Evolutionary conservation across 805 yeast species (phyloP), one percentile per base, ranked within the genome.

Genomic region (Pichia rugopelliculosa): DNA sequence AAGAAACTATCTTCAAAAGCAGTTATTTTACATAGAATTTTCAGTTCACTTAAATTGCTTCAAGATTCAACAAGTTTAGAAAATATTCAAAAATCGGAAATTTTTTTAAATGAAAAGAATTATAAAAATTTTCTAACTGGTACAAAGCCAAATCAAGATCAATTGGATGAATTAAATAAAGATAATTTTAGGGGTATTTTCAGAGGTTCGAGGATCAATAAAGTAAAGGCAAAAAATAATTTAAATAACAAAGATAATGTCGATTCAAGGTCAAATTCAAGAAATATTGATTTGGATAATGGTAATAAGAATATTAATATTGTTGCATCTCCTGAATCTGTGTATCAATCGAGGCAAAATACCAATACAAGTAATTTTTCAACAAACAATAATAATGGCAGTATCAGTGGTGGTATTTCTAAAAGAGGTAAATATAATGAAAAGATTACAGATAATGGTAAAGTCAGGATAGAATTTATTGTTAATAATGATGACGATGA

Each of bases 1-100:
- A 77, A 82, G 56, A 77, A 76, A 51, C 64, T 87, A 21, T 81
- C 90, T 0, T 73, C 85, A 20, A 87, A 87, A 63, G 95, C 96
- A 1, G 72, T 79, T 48, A 76, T 84, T 26, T 67, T 88, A 46
- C 96, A 88, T 61, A 70, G 95, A 37, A 83, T 87, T 47, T 86
- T 84, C 59, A 80, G 86, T 56, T 82, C 87, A 39, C 62, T 87
- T 56, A 84, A 84, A 53, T 65, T 86, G 48, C 73, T 88, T 41
- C 95, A 87, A 59, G 93, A 85, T 59, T 79, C 89, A 13, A 86
- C 95, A 0, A 74, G 80, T 49, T 64, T 72, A 43, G 69, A 64
- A 43, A 64, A 61, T 25, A 64, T 67, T 21, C 57, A 60, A 25
- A 58, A 61, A 40, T 59, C 56, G 17, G 71, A 67, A 43, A 59